A percentile compares a stretch with the other conserved stretches of the same genome.
These are phyloP conservation scores for Xerocomus amazonicus DNA, from an alignment of 1,284 basidiomycete species.

Conservation along the genomic window DNA sequence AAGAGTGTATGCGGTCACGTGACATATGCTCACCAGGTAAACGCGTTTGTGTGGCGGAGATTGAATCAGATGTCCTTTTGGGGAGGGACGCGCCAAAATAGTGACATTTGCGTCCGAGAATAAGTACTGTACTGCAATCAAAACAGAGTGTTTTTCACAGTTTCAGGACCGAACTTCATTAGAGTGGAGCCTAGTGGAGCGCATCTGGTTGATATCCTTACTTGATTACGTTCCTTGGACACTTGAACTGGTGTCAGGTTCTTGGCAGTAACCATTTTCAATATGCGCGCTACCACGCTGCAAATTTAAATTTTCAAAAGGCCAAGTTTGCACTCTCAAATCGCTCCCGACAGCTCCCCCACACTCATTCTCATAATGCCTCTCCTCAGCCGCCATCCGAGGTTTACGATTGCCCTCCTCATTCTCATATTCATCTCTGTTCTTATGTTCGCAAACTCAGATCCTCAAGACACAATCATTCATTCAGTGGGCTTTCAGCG, in stretches of 20 bases:
- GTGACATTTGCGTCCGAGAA: no score
- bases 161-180: no score
- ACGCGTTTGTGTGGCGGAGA: constrained; percentile 37
- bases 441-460: constrained; percentile 27
- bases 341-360: constrained; percentile 14
- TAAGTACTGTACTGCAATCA: no score
- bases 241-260: not conserved
- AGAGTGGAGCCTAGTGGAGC: not conserved
- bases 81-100: no score
- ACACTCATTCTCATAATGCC: constrained; percentile 20
- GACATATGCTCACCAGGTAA: constrained; percentile 19
- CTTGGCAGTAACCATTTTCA: not conserved
- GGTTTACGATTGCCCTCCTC: constrained; percentile 30
- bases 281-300: not conserved
- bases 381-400: constrained; percentile 30
- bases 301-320: not conserved
- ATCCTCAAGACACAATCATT: constrained; percentile 3
- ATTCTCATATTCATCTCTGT: constrained; percentile 27
- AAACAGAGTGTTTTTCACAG: not conserved
- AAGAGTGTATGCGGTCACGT: constrained; percentile 34
- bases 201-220: not conserved
- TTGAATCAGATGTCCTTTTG: constrained; percentile 7
- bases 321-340: not conserved
- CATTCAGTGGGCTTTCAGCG: constrained; percentile 3
- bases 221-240: no score